A percentile compares a stretch with the other conserved stretches of the same genome.
Conservation (phyloP, 2,329 filamentous ascomycete species). For the Xylaria sp. region DNA sequence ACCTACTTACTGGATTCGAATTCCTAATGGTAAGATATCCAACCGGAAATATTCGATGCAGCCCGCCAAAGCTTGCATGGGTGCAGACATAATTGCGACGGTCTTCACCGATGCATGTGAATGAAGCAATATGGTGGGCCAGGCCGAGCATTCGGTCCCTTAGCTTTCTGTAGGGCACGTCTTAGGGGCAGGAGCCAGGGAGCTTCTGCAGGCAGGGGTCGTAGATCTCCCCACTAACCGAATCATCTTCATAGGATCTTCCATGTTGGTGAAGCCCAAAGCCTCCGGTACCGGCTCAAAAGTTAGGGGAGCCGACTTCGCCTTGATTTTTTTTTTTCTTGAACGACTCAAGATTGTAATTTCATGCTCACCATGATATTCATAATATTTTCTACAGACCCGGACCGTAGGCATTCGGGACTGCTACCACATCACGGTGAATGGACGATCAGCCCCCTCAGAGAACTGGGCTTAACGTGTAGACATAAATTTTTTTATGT, state of each 20-base stretch:
- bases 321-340: conserved; percentile 1
- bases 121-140: not conserved
- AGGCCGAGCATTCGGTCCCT: not conserved
- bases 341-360: conserved; percentile 8
- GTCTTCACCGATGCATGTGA: conserved; percentile 24
- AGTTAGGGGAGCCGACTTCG: conserved; percentile 33
- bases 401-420: not conserved
- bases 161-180: not conserved
- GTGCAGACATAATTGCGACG: no score
- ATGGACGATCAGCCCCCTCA: not conserved
- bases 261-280: not conserved
- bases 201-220: not conserved
- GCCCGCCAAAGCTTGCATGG: no score
- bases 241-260: not conserved
- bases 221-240: not conserved
- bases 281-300: conserved; percentile 32
- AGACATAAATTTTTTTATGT: conserved; percentile 5
- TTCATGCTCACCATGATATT: conserved; percentile 32
- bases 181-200: not conserved
- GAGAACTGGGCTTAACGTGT: not conserved
- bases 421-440: conserved; percentile 3
- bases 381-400: conserved; percentile 14
- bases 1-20: not conserved
- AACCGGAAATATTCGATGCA: conserved; percentile 1
- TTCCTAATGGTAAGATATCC: not conserved